A percentile compares a stretch with the other conserved stretches of the same genome.
These are phyloP conservation scores for Solanum paucissectum DNA, from an alignment of 257 asterid species.

Conservation along the genomic window DNA sequence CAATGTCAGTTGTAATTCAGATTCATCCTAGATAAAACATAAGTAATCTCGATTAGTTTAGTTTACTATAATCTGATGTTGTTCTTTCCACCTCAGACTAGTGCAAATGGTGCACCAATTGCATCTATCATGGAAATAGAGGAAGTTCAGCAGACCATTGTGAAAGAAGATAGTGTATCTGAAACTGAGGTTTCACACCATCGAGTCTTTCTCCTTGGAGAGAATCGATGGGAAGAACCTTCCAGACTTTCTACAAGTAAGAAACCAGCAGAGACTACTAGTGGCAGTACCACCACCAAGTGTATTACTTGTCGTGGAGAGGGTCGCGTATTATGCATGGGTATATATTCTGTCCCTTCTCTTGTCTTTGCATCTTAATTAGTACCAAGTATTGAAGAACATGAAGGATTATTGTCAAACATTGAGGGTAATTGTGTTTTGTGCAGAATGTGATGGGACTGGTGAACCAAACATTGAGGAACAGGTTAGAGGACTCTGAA, in stretches of 20 bases:
- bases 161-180: conserved; percentile 14
- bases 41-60: not conserved
- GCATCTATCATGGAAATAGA: conserved; percentile 27
- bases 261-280: conserved; percentile 17
- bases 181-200: conserved; percentile 26
- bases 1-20: not conserved
- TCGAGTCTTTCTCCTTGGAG: conserved; percentile 91
- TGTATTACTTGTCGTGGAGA: conserved; percentile 81
- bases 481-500: conserved; percentile 48
- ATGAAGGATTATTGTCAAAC: not conserved
- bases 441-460: conserved; percentile 92
- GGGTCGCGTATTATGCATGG: conserved; percentile 88
- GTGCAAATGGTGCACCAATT: conserved; percentile 51
- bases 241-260: conserved; percentile 52
- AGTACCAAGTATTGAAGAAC: no score
- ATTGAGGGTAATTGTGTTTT: not conserved
- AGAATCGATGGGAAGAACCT: conserved; percentile 95
- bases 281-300: conserved; percentile 18
- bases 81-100: conserved; percentile 8
- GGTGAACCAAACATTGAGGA: conserved; percentile 92
- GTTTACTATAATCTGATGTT: not conserved
- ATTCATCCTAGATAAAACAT: not conserved
- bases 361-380: not conserved
- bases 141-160: conserved; percentile 28
- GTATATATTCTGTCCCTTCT: conserved; percentile 22